A percentile compares a stretch with the other conserved stretches of the same genome.
Conservation (phyloP, 805 yeast species). For the Metschnikowia cerradonensis region DNA sequence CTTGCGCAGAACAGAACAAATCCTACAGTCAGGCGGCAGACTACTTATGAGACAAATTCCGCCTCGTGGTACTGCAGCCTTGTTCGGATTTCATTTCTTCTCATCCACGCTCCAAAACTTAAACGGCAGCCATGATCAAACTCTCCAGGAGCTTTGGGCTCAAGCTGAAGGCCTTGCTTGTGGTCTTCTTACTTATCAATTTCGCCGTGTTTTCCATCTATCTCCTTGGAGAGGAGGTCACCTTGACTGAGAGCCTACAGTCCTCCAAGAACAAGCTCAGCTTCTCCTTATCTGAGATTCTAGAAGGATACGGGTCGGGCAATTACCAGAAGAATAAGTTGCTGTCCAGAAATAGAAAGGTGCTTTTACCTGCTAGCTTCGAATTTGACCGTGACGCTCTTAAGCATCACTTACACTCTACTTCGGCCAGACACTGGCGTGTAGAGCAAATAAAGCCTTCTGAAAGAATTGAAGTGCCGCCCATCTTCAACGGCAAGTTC, state of each 20-base stretch:
- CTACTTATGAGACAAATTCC: too few relatives aligned
- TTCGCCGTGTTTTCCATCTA: background rate
- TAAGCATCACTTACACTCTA: slow-evolving; percentile 3
- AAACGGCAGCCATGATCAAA: background rate
- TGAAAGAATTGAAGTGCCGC: slow-evolving; percentile 3
- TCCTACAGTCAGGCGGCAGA: too few relatives aligned
- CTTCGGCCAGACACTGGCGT: slow-evolving; percentile 6
- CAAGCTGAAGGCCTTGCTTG: background rate
- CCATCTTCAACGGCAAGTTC: slow-evolving; percentile 2
- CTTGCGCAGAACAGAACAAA: too few relatives aligned
- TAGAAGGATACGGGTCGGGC: slow-evolving; percentile 2
- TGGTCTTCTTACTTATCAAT: background rate
- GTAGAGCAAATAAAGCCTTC: slow-evolving; percentile 1
- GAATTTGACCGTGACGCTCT: slow-evolving; percentile 2
- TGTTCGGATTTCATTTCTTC: background rate
- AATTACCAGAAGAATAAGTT: background rate
- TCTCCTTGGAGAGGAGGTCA: background rate
- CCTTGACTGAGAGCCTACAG: background rate
- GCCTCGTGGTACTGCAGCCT: too few relatives aligned
- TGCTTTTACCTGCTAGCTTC: slow-evolving; percentile 11
- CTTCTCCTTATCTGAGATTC: background rate
- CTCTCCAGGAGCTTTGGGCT: background rate
- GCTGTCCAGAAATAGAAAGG: slow-evolving; percentile 4
- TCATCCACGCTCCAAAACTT: background rate
- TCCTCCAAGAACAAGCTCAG: background rate